Conservation (phyloP, 331 rosid genomes). For the Acacia pycnantha region DNA sequence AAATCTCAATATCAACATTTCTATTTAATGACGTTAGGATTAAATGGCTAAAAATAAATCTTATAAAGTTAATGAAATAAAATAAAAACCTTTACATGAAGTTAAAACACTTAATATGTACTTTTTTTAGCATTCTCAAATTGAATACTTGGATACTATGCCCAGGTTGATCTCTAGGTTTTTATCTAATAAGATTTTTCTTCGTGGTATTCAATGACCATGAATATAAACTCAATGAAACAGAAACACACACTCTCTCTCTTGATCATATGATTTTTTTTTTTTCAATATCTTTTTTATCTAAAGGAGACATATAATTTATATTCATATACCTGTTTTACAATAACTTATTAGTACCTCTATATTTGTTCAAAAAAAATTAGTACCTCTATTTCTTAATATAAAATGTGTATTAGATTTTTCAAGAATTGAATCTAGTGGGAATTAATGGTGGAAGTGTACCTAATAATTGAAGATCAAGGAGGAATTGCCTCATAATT, state of each 20-base stretch:
- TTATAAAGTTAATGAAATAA: too few species aligned
- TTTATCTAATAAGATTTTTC: not conserved
- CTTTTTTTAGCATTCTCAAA: too few species aligned
- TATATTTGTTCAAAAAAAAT: too few species aligned
- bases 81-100: too few species aligned
- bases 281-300: not conserved
- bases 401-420: not conserved
- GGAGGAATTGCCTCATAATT: not conserved
- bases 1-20: too few species aligned
- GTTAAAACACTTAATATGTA: too few species aligned
- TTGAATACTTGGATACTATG: not conserved
- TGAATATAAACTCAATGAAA: not conserved
- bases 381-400: not conserved
- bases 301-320: not conserved
- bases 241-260: not conserved
- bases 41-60: too few species aligned
- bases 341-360: not conserved
- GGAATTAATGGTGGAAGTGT: not conserved
- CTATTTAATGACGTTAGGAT: too few species aligned
- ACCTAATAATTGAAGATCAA: not conserved
- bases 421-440: not conserved
- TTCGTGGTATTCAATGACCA: not conserved
- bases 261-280: not conserved
- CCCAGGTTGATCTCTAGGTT: not conserved
- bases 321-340: not conserved